phyloP scores from a whole-genome alignment of 768 basidiomycete genomes.

The Russula ochroleuca region DNA sequence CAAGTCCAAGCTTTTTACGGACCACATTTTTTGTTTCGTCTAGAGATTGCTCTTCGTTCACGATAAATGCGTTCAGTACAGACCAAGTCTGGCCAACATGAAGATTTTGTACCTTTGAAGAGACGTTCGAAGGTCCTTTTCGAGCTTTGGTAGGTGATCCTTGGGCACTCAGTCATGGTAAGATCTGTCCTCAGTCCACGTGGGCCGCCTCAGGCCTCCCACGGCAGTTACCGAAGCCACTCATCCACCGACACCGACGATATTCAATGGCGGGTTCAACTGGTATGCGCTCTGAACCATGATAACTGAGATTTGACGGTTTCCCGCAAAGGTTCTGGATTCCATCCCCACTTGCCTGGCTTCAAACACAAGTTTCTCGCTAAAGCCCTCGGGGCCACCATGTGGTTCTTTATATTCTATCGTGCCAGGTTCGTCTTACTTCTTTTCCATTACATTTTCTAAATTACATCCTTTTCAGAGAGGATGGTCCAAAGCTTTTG shows the following conservation, averaged over 20 bases:
- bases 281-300: conserved; percentile 6
- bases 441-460: conserved; percentile 1
- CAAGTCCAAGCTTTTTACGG: conserved; percentile 56
- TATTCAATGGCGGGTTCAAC: conserved; percentile 23
- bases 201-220: not conserved
- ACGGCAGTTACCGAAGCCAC: conserved; percentile 16
- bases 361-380: conserved; percentile 71
- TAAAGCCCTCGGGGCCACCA: conserved; percentile 83
- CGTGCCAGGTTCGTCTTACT: conserved; percentile 67
- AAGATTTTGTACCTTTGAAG: conserved; percentile 41
- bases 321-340: conserved; percentile 59
- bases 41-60: conserved; percentile 53
- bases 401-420: conserved; percentile 99
- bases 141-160: conserved; percentile 22
- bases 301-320: not conserved
- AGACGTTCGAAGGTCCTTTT: conserved; percentile 48
- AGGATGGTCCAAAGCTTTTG: conserved; percentile 38
- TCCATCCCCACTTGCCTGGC: conserved; percentile 83
- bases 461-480: conserved; percentile 28
- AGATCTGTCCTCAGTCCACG: not conserved
- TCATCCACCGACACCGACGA: not conserved
- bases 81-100: conserved; percentile 1
- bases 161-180: conserved; percentile 10
- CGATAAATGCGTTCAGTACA: conserved; percentile 15
- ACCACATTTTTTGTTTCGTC: conserved; percentile 54